Percentiles rank a stretch among this genome's conserved stretches.
These are phyloP conservation scores for Arabidopsis hybrid DNA, from an alignment of 441 rosid species.

Conservation along the genomic window DNA sequence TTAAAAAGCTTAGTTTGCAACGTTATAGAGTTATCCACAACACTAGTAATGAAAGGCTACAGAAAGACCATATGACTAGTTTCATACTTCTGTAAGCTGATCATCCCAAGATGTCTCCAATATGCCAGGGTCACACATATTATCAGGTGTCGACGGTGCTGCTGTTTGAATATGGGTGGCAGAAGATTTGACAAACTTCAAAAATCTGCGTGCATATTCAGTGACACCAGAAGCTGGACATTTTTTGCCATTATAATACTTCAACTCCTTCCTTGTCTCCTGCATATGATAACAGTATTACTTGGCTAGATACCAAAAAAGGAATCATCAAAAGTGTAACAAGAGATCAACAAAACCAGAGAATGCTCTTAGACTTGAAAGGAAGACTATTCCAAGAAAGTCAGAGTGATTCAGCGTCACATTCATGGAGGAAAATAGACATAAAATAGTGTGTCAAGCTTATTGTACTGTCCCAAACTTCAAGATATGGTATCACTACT, in stretches of 20 bases:
- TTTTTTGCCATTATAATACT: slow-evolving; percentile 49
- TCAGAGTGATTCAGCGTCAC: background rate
- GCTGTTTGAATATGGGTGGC: slow-evolving; percentile 57
- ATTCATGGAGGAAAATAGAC: background rate
- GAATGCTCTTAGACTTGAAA: slow-evolving; percentile 1
- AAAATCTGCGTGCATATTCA: slow-evolving; percentile 82
- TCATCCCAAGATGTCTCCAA: slow-evolving; percentile 72
- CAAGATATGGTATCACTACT: slow-evolving; percentile 18
- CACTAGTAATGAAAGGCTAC: slow-evolving; percentile 21
- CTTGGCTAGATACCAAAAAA: slow-evolving; percentile 12
- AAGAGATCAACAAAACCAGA: slow-evolving; percentile 18
- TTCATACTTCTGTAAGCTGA: slow-evolving; percentile 80
- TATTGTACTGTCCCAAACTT: slow-evolving; percentile 16
- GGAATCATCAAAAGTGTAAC: background rate
- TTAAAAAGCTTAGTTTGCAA: slow-evolving; percentile 32
- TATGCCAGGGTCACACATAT: slow-evolving; percentile 57
- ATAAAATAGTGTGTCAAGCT: background rate
- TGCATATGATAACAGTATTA: slow-evolving; percentile 45
- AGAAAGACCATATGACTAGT: slow-evolving; percentile 2
- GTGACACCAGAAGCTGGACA: slow-evolving; percentile 51
- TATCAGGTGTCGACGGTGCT: slow-evolving; percentile 69
- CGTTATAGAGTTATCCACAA: slow-evolving; percentile 15
- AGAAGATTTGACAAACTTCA: slow-evolving; percentile 60
- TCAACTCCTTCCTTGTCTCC: slow-evolving; percentile 52
- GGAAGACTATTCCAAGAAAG: slow-evolving; percentile 10